Evolutionary conservation across 768 basidiomycete genomes (phyloP), one percentile per base, ranked within the genome.

Genomic region (Inosperma sp.): DNA sequence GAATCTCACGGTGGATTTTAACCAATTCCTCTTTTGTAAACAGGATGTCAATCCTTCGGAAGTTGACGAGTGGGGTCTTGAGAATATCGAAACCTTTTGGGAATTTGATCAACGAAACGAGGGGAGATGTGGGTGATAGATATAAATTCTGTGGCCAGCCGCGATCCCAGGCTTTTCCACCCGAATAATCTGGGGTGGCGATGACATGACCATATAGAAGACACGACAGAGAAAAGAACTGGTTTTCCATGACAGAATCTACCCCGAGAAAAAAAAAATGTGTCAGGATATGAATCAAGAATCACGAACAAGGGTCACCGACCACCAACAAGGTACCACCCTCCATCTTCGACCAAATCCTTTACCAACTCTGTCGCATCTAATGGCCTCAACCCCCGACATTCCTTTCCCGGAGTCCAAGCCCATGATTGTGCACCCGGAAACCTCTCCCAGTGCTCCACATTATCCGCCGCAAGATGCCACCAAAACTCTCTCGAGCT

Each of bases 191-290:
- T 1, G 84, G 84, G 2, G 78, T 82, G 1, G 83, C 84, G 29
- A 73, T 72, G 30, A 86, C 83, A 59, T 86, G 82, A 0, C 84
- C 83, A 63, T 79, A 80, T 3, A 86, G 72, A 34, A 77, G 57
- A 59, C 84, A 86, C 0, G 83, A 85, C 1, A 86, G 61, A 5
- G 84, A 85, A 63, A 85, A 86, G 70, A 86, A 86, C 62, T 86
- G 83, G 55, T 80, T 81, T 60, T 87, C 84, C 2, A 81, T 79
- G 14, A 85, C 80, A 0, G 83, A 85, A 59, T 87, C 84, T 81
- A 52, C 22, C 48, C 17, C 3, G 10, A 9, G 27, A 53, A 44
- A 23, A 31, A 46, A 27, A 13, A 17, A n/a, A n/a, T n/a, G 10
- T 5, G 42, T 50, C 21, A 41, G 25, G 13, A 27, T 17, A 21